Evolutionary conservation across 1,284 basidiomycete species (phyloP), one percentile per base, ranked within the genome.

Genomic region (Leccinum solheimii): DNA sequence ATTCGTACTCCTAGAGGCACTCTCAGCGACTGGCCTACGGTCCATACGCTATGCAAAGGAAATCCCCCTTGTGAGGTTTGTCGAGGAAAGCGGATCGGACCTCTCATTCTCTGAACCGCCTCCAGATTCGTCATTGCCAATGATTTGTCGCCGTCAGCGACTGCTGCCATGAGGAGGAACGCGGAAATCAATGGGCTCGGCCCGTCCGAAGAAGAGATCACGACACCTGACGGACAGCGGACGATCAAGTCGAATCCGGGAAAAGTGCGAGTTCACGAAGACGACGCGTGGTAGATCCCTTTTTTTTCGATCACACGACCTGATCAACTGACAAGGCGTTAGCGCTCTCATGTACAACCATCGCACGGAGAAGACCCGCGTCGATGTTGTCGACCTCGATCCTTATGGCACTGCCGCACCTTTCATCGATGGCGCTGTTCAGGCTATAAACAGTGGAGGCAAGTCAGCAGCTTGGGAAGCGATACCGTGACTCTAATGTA

Each of bases 11-110:
- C 82, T 99, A n/a, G 97, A 99, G 77, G 95, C 96, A 0, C 86
- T 99, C 19, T 95, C 94, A 16, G 97, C 97, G 0, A 99, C 97
- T 0, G 97, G 97, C 26, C 82, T 99, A 26, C 89, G 97, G 11
- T 92, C 95, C 3, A 98, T 99, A 65, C 92, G 97, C 34, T 99
- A 99, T 74, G 97, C 97, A 0, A 96, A 98, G 69, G 97, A 99
- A 77, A 96, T 99, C 10, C 95, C 97, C 1, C 83, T 92, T 43
- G 85, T 96, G 64, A 92, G 88, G 92, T 96, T 63, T 64, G 68
- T 69, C 48, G 43, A 16, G 50, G 3, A 23, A 62, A 38, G 40
- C 32, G 19, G 30, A 26, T 40, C 26, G 11, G 21, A 9, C 51
- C 30, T 27, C 50, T 53, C 36, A 40, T 59, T 59, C 53, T 65